Evolutionary conservation across 352 stramenopile genomes (phyloP).

Genomic region (Phytophthora boehmeriae): DNA sequence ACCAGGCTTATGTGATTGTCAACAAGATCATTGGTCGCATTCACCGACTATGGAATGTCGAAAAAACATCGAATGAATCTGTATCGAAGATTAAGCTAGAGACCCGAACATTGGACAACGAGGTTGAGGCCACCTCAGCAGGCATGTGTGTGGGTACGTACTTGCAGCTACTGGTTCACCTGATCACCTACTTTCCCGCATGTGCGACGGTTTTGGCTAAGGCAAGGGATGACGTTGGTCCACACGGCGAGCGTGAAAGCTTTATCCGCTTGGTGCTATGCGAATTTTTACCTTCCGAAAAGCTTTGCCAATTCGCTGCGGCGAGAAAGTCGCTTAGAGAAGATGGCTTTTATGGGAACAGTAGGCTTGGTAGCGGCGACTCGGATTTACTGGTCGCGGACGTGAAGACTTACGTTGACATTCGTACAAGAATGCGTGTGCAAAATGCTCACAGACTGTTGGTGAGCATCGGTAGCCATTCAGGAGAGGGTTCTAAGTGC

Average conservation of each 20-base stretch:
- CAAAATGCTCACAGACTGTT: slow-evolving; percentile 73
- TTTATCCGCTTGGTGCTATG: slow-evolving; percentile 66
- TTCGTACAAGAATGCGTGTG: slow-evolving; percentile 56
- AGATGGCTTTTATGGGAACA: slow-evolving; percentile 51
- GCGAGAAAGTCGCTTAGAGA: slow-evolving; percentile 60
- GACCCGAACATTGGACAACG: slow-evolving; percentile 7
- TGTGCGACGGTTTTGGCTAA: slow-evolving; percentile 76
- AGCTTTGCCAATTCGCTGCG: slow-evolving; percentile 71
- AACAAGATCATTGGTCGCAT: slow-evolving; percentile 74
- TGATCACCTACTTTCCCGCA: slow-evolving; percentile 72
- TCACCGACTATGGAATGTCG: slow-evolving; percentile 49
- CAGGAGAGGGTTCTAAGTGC: slow-evolving; percentile 74
- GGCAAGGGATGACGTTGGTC: slow-evolving; percentile 35
- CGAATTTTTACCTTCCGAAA: slow-evolving; percentile 75
- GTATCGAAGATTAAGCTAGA: slow-evolving; percentile 22
- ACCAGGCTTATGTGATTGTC: slow-evolving; percentile 62
- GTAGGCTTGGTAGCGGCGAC: slow-evolving; percentile 27
- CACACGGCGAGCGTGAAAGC: slow-evolving; percentile 31
- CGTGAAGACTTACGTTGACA: slow-evolving; percentile 46
- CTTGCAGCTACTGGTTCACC: slow-evolving; percentile 71
- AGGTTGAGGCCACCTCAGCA: slow-evolving; percentile 12
- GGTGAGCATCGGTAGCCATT: slow-evolving; percentile 69
- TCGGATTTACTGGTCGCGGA: slow-evolving; percentile 42
- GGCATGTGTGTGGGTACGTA: slow-evolving; percentile 70
- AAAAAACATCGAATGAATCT: slow-evolving; percentile 38